Base-by-base conservation (phyloP, 2,329 filamentous ascomycete genomes). In the Arthrobotrys conoides region DNA sequence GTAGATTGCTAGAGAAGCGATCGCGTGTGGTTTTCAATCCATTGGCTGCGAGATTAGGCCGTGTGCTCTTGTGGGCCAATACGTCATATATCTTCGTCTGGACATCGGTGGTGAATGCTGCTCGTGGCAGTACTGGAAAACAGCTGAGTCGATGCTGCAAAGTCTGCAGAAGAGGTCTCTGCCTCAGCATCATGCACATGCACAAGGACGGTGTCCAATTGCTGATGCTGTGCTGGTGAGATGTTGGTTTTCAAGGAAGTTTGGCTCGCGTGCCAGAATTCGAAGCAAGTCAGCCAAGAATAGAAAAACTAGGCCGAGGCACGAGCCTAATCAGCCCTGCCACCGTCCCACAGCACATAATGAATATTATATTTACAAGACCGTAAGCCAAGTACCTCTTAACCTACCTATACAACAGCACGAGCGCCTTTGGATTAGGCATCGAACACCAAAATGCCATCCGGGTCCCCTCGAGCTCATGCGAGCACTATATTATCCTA, bases 221-320 rank as follows among this genome's bases (percentile, higher is more conserved):
- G 66, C n/a, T 59, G 66, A 16, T 18, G 66, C 30, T 38, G 53
- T 9, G 51, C 24, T 24, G 20, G 38, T 59, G 66, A 33, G 38
- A 48, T 61, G 36, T 44, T n/a, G 33, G 57, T 44, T 6, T 69
- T 61, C 5, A 30, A 20, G n/a, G 22, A 49, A 6, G 33, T 9
- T 30, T 72, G 36, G 69, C 51, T 71, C 68, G 68, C 49, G 69
- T 65, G 69, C 65, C 49, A 44, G 12, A 44, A 27, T 61, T 61
- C 18, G 57, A 27, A 61, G 57, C n/a, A 61, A 44, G 22, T 12
- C 57, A 27, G 36, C 57, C 57, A 61, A 61, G 57, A 30, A 18
- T 3, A n/a, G 57, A 44, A 44, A 61, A 61, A 44, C 36, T 6
- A 24, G 53, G 33, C 33, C 22, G 53, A 55, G 51, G 51, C 51